phyloP scores from a whole-genome alignment of 129 eudicot genomes.

The Chrysanthemum seticuspe region DNA sequence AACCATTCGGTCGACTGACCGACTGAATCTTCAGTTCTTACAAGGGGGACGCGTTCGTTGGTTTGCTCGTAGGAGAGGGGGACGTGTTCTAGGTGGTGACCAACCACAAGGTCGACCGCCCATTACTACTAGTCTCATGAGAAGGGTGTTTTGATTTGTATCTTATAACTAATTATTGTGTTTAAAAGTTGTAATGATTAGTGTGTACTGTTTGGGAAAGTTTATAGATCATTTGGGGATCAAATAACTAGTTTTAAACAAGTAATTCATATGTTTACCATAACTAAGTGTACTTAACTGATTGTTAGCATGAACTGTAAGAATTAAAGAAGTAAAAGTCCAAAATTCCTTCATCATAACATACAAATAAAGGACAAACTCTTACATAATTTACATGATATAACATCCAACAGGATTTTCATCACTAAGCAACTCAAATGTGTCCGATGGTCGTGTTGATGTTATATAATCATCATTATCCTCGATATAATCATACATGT shows the following conservation, averaged over 20 bases:
- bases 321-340: not conserved
- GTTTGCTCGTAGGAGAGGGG: too few relatives aligned
- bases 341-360: constrained; percentile 1
- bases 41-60: too few relatives aligned
- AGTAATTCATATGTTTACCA: too few relatives aligned
- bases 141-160: not conserved
- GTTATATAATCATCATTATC: constrained; percentile 31
- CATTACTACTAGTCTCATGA: too few relatives aligned
- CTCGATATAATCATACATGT: constrained; percentile 34
- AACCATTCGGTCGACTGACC: too few relatives aligned
- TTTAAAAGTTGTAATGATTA: not conserved
- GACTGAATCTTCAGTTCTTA: too few relatives aligned
- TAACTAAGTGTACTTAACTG: not conserved
- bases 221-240: too few relatives aligned
- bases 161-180: not conserved
- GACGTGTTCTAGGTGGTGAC: too few relatives aligned
- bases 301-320: not conserved
- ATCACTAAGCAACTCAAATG: constrained; percentile 78
- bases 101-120: too few relatives aligned
- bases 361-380: not conserved
- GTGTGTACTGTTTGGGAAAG: not conserved
- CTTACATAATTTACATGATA: constrained; percentile 47
- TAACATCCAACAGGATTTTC: constrained; percentile 76
- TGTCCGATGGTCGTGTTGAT: constrained; percentile 40
- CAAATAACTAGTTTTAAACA: too few relatives aligned